These are phyloP conservation scores for Herpetospermum pedunculosum DNA, from an alignment of 306 rosid species.

Conservation along the genomic window DNA sequence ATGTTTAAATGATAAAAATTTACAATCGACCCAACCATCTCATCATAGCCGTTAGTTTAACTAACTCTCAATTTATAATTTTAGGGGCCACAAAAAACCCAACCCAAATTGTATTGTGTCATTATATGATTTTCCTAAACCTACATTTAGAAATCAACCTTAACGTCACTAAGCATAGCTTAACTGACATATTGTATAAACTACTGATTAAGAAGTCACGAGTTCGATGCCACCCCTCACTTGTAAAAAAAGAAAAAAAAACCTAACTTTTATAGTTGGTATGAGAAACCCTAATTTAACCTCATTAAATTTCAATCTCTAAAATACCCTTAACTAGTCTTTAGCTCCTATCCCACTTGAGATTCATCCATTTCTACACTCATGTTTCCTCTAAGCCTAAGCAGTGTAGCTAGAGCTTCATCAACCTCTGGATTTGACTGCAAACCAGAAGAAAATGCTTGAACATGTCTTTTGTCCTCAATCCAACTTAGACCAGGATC, in stretches of 20 bases:
- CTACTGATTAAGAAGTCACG: no score
- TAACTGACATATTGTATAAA: no score
- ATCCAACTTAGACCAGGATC: conserved; percentile 78
- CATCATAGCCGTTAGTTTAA: no score
- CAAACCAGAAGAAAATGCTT: conserved; percentile 53
- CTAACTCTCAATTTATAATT: no score
- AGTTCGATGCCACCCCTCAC: no score
- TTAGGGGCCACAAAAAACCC: no score
- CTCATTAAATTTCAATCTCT: background rate
- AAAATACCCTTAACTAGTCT: background rate
- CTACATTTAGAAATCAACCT: background rate
- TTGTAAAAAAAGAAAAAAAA: no score
- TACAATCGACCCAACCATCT: no score
- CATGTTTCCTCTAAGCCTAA: conserved; percentile 46
- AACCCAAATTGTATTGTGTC: no score
- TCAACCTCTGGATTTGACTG: conserved; percentile 35
- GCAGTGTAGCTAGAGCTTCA: conserved; percentile 43
- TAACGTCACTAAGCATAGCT: no score
- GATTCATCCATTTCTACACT: conserved; percentile 25
- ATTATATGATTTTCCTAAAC: background rate
- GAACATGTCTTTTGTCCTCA: conserved; percentile 47
- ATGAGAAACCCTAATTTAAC: background rate
- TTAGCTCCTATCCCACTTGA: background rate
- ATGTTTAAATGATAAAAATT: no score
- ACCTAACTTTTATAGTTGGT: background rate